Percentiles rank a stretch among this genome's conserved stretches.
These are phyloP conservation scores for Lipomyces chichibuensis DNA, from an alignment of 805 yeast genomes.

Conservation along the genomic window DNA sequence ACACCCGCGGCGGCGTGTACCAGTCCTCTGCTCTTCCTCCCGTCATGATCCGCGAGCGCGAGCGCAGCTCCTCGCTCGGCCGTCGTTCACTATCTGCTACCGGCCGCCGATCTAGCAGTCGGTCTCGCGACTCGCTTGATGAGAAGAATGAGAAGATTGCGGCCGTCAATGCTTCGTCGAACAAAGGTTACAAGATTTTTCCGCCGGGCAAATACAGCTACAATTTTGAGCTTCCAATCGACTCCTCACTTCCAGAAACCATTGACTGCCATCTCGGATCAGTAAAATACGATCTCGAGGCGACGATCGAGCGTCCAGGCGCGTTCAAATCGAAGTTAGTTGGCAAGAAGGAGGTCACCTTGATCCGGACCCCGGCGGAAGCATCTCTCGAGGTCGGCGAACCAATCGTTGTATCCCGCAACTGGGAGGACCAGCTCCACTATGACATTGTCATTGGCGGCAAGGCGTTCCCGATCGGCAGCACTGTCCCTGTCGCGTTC, in stretches of 20 bases:
- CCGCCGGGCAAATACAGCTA: constrained; percentile 90
- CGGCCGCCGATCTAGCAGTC: constrained; percentile 29
- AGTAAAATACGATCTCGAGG: constrained; percentile 71
- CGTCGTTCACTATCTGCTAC: constrained; percentile 11
- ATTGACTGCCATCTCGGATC: constrained; percentile 78
- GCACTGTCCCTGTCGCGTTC: constrained; percentile 81
- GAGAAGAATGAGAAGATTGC: constrained; percentile 15
- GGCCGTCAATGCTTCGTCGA: constrained; percentile 9
- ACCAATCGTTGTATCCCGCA: constrained; percentile 85
- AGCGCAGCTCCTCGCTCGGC: constrained; percentile 22
- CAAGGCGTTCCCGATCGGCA: constrained; percentile 81
- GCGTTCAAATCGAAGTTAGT: constrained; percentile 77
- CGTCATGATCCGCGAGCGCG: constrained; percentile 22
- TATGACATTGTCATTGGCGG: constrained; percentile 92
- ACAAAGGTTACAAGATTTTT: constrained; percentile 54
- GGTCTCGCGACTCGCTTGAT: constrained; percentile 26
- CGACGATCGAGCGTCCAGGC: constrained; percentile 73
- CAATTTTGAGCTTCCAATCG: constrained; percentile 87
- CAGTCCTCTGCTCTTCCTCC: constrained; percentile 10
- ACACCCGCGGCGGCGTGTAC: constrained; percentile 31
- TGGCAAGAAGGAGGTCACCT: constrained; percentile 63
- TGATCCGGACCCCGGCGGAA: constrained; percentile 78
- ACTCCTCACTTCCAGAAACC: constrained; percentile 80
- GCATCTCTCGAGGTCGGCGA: constrained; percentile 84
- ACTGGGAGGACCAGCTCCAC: constrained; percentile 81